Evolutionary conservation across 2,329 filamentous ascomycete genomes (phyloP).

Genomic region (Ascochyta rabiei): DNA sequence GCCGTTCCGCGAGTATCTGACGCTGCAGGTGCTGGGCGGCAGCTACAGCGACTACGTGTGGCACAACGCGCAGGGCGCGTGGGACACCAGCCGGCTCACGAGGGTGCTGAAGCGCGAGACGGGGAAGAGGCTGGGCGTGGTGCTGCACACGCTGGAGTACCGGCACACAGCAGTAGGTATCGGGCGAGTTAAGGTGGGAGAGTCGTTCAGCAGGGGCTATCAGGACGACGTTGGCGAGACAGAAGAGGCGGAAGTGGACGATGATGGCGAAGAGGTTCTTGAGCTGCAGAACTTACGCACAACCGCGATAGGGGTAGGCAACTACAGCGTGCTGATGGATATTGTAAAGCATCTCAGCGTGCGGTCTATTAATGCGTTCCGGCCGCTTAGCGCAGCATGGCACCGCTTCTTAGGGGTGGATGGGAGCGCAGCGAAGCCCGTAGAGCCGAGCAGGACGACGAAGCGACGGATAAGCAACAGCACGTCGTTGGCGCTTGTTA

Average conservation of each 20-base stretch:
- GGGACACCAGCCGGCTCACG: neutral
- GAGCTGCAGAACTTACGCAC: constrained; percentile 20
- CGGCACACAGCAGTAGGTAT: neutral
- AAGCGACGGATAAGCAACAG: too few species aligned
- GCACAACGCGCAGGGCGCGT: neutral
- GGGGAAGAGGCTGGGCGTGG: neutral
- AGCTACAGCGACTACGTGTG: neutral
- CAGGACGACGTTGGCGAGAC: too few species aligned
- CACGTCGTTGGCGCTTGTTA: too few species aligned
- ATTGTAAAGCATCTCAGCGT: constrained; percentile 30
- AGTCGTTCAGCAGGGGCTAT: neutral
- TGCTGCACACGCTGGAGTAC: neutral
- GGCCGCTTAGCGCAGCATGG: constrained; percentile 12
- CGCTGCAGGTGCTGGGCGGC: constrained; percentile 15
- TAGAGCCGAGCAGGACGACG: neutral
- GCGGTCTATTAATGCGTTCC: constrained; percentile 25
- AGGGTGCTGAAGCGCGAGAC: neutral
- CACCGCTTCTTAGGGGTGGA: neutral
- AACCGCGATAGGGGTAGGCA: constrained; percentile 12
- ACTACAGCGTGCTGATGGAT: constrained; percentile 24
- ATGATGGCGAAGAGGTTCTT: constrained; percentile 5
- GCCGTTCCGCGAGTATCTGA: constrained; percentile 26
- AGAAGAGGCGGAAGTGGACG: constrained; percentile 16
- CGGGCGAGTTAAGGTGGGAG: constrained; percentile 10
- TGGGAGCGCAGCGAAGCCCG: neutral